Evolutionary conservation across 139 green algal species (phyloP).

Genomic region (Chlamydomonas sp.): DNA sequence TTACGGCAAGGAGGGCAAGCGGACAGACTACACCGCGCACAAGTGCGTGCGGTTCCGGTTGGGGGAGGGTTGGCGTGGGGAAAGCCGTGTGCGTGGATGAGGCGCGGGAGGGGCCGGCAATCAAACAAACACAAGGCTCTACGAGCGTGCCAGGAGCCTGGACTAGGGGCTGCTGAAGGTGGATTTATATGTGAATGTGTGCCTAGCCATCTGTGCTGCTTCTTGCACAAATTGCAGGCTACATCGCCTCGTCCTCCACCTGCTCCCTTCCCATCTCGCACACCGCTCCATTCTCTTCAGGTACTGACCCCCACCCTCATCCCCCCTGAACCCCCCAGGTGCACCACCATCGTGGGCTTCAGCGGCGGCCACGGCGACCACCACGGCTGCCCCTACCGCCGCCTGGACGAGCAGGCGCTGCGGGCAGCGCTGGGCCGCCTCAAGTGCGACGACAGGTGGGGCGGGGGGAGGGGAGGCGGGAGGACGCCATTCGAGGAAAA

Average conservation of each 20-base stretch:
- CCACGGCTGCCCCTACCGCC: constrained; percentile 93
- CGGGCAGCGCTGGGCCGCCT: constrained; percentile 63
- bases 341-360: constrained; percentile 86
- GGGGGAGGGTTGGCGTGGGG: not conserved
- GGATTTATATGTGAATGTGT: too few species aligned
- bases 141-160: too few species aligned
- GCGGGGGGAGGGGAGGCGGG: constrained; percentile 16
- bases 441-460: constrained; percentile 56
- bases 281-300: constrained; percentile 38
- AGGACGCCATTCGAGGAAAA: too few species aligned
- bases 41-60: constrained; percentile 12
- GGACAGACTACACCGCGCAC: constrained; percentile 91
- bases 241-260: too few species aligned
- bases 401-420: constrained; percentile 72
- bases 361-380: constrained; percentile 39
- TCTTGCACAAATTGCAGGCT: too few species aligned
- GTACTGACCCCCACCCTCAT: not conserved
- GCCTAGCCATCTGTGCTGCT: too few species aligned
- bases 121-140: too few species aligned
- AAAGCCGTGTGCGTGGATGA: too few species aligned
- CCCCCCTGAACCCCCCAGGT: constrained; percentile 23
- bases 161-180: too few species aligned
- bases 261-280: too few species aligned
- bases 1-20: constrained; percentile 96
- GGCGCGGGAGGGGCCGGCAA: too few species aligned